A percentile compares a stretch with the other conserved stretches of the same genome.
phyloP scores from a whole-genome alignment of 75 land plant genomes.

The Larix kaempferi region DNA sequence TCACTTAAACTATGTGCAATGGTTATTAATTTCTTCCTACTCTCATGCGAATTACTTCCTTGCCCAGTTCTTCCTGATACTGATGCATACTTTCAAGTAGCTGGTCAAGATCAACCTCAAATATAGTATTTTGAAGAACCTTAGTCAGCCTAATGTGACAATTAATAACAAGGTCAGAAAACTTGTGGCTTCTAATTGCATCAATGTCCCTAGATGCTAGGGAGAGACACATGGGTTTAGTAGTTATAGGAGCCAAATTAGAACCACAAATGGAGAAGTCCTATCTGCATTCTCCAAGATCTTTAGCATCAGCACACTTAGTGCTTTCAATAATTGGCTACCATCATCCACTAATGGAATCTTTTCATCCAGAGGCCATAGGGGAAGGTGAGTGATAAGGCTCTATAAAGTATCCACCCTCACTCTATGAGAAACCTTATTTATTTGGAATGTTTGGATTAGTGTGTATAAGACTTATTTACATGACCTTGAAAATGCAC shows the following conservation, averaged over 20 bases:
- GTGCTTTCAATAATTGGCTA: constrained; percentile 46
- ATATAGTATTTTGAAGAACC: constrained; percentile 37
- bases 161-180: constrained; percentile 44
- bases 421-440: too few relatives aligned
- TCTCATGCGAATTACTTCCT: constrained; percentile 50
- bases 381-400: constrained; percentile 38
- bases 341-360: constrained; percentile 54
- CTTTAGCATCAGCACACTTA: constrained; percentile 49
- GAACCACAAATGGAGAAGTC: constrained; percentile 45
- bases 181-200: constrained; percentile 32
- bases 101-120: constrained; percentile 44
- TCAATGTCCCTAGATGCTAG: constrained; percentile 23
- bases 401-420: constrained; percentile 38
- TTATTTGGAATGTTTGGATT: too few relatives aligned
- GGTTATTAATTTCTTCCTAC: too few relatives aligned
- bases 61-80: constrained; percentile 41
- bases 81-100: constrained; percentile 48
- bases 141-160: constrained; percentile 47
- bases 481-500: too few relatives aligned
- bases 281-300: constrained; percentile 56
- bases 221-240: too few relatives aligned
- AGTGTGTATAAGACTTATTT: too few relatives aligned
- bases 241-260: constrained; percentile 37
- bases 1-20: too few relatives aligned
- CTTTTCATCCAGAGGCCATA: constrained; percentile 48